Evolutionary conservation across 164 flowering plant genomes (phyloP).

Genomic region (Umbilicus rupestris): DNA sequence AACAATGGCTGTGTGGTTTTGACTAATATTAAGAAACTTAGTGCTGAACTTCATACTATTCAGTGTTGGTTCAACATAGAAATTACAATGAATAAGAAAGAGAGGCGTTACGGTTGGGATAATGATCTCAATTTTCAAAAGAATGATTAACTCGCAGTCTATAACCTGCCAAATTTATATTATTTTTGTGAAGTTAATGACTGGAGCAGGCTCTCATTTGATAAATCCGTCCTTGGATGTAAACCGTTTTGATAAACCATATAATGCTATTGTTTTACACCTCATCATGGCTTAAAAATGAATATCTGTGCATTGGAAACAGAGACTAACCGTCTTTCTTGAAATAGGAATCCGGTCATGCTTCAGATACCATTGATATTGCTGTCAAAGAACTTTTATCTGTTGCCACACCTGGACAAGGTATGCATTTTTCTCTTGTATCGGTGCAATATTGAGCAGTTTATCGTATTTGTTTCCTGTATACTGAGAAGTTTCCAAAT

Average conservation of each 20-base stretch:
- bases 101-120: background rate
- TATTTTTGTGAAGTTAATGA: background rate
- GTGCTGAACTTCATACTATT: no score
- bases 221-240: no score
- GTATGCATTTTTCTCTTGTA: slow-evolving; percentile 19
- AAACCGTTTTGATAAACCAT: no score
- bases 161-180: background rate
- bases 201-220: no score
- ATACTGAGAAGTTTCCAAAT: slow-evolving; percentile 1
- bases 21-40: no score
- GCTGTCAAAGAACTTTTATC: slow-evolving; percentile 52
- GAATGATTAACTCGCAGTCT: background rate
- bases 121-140: background rate
- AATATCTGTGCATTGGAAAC: background rate
- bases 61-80: no score
- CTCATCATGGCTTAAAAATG: background rate
- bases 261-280: background rate
- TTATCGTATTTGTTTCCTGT: background rate
- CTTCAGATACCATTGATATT: slow-evolving; percentile 52
- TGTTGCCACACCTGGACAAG: slow-evolving; percentile 53
- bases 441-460: background rate
- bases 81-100: no score
- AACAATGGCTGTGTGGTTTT: no score
- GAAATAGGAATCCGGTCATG: slow-evolving; percentile 48
- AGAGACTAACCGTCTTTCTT: background rate